Evolutionary conservation across 306 rosid species (phyloP).

Genomic region (Quillaja saponaria): DNA sequence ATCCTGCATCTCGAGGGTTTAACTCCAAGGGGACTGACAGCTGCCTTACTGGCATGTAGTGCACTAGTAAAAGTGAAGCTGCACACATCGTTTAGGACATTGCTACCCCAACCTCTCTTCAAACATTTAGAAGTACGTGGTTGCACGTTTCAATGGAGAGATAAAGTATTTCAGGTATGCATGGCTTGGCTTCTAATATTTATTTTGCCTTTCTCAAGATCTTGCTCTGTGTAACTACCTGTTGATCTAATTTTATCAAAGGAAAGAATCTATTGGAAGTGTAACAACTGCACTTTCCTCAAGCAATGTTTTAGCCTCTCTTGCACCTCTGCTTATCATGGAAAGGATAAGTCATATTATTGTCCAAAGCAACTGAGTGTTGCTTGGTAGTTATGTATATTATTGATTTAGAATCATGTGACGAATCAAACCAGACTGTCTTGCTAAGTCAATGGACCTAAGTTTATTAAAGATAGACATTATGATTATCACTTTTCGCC

Average conservation of each 20-base stretch:
- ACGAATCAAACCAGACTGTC: not conserved
- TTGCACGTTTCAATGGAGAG: constrained; percentile 82
- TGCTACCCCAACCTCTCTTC: constrained; percentile 59
- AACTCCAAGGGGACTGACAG: constrained; percentile 71
- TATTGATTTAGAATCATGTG: not conserved
- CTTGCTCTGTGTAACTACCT: not conserved
- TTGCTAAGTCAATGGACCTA: not conserved
- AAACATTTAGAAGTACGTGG: constrained; percentile 83
- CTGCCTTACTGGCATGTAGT: constrained; percentile 72
- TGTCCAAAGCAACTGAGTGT: not conserved
- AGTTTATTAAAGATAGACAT: not conserved
- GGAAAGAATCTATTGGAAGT: not conserved
- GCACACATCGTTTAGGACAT: constrained; percentile 58
- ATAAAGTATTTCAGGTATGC: constrained; percentile 75
- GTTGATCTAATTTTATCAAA: not conserved
- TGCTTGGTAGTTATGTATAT: not conserved
- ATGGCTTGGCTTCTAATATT: not conserved
- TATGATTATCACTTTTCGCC: not conserved
- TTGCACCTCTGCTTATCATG: not conserved
- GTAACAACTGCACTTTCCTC: not conserved
- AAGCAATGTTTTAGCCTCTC: not conserved
- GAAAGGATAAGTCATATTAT: not conserved
- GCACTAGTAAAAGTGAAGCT: constrained; percentile 84
- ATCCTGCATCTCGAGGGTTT: constrained; percentile 73
- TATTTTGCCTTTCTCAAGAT: not conserved